Percentiles rank a stretch among this genome's conserved stretches.
Conservation (phyloP, 768 basidiomycete species). For the Pulveroboletus sp. region DNA sequence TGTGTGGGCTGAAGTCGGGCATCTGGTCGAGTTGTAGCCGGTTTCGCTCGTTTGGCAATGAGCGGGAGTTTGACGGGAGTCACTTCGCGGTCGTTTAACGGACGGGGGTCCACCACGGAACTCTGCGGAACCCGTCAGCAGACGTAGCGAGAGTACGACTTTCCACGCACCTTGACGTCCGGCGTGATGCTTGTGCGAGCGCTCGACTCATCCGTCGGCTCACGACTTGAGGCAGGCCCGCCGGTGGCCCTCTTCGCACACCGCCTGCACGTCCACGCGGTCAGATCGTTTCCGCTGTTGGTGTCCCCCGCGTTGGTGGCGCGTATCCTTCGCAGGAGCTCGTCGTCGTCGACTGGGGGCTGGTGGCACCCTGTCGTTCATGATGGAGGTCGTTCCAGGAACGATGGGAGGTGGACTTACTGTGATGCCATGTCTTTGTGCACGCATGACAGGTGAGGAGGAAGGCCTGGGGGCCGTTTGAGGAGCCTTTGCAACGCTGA, state of each 20-base stretch:
- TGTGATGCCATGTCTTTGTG: constrained; percentile 34
- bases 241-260: constrained; percentile 28
- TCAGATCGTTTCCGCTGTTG: constrained; percentile 15
- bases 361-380: constrained; percentile 29
- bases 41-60: too few relatives aligned
- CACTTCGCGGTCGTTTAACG: too few relatives aligned
- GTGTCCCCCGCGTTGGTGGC: constrained; percentile 24
- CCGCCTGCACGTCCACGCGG: constrained; percentile 29
- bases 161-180: too few relatives aligned
- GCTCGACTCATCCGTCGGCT: too few relatives aligned
- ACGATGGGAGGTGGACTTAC: constrained; percentile 12
- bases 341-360: constrained; percentile 26
- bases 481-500: constrained; percentile 25
- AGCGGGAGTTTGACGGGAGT: too few relatives aligned
- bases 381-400: background rate
- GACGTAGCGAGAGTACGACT: too few relatives aligned
- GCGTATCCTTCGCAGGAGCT: constrained; percentile 24
- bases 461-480: constrained; percentile 28
- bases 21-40: too few relatives aligned
- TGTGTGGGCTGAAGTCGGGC: too few relatives aligned
- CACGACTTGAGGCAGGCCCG: too few relatives aligned
- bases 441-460: constrained; percentile 34
- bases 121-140: too few relatives aligned
- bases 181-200: too few relatives aligned
- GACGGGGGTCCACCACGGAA: too few relatives aligned